Evolutionary conservation across 2,329 filamentous ascomycete species (phyloP).

Genomic region (Pyricularia pennisetigena): DNA sequence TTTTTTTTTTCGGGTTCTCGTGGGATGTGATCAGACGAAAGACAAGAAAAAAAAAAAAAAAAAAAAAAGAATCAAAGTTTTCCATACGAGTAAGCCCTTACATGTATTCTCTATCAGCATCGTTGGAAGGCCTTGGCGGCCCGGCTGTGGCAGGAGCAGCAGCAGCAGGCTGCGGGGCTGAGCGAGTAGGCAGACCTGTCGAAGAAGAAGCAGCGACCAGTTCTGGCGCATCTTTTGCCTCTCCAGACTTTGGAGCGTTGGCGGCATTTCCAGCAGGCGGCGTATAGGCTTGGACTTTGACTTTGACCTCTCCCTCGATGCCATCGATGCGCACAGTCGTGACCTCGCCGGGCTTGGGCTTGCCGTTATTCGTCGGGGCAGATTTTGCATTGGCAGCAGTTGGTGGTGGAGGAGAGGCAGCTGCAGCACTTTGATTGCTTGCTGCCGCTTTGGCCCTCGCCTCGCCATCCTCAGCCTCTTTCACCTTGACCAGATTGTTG

Average conservation of each 20-base stretch:
- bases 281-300: constrained; percentile 29
- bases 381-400: background rate
- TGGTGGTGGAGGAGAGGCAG: background rate
- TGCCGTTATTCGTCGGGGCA: background rate
- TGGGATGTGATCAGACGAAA: no score
- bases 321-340: constrained; percentile 44
- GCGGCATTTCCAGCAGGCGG: background rate
- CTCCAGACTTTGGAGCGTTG: background rate
- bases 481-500: constrained; percentile 43
- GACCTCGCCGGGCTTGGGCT: background rate
- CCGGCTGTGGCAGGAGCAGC: background rate
- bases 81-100: constrained; percentile 3
- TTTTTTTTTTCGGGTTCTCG: no score
- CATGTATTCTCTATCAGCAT: constrained; percentile 5
- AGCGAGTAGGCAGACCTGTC: background rate
- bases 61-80: background rate
- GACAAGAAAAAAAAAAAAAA: background rate
- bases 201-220: constrained; percentile 7
- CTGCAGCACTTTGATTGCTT: background rate
- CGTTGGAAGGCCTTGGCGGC: background rate
- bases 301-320: constrained; percentile 45
- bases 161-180: constrained; percentile 1
- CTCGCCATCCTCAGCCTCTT: constrained; percentile 26
- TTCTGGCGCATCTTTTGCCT: constrained; percentile 5
- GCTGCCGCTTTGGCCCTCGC: background rate